A percentile compares a stretch with the other conserved stretches of the same genome.
These are phyloP conservation scores for Luvunga scandens DNA, from an alignment of 345 rosid genomes.

Conservation along the genomic window DNA sequence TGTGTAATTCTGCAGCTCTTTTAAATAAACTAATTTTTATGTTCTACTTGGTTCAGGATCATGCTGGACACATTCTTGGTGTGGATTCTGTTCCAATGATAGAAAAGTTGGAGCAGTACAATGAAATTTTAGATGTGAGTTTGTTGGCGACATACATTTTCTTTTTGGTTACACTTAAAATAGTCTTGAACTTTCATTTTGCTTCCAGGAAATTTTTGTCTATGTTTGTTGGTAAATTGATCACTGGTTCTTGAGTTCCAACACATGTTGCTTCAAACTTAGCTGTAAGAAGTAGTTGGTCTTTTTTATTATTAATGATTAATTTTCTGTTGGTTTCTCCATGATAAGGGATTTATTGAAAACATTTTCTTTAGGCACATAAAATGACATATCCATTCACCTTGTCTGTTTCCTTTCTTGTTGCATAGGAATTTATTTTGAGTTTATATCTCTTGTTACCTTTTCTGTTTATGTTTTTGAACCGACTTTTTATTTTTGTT, in stretches of 20 bases:
- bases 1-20: background rate
- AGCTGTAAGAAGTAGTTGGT: background rate
- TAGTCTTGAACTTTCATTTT: background rate
- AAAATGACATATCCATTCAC: background rate
- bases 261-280: background rate
- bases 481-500: conserved; percentile 5
- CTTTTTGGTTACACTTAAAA: background rate
- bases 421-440: background rate
- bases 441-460: background rate
- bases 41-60: conserved; percentile 57
- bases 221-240: background rate
- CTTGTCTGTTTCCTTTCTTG: conserved; percentile 4
- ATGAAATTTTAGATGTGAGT: conserved; percentile 67
- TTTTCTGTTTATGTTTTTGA: conserved; percentile 2
- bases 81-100: conserved; percentile 85
- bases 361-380: conserved; percentile 1
- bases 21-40: conserved; percentile 6
- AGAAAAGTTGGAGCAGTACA: conserved; percentile 85
- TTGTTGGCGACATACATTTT: conserved; percentile 16
- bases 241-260: background rate
- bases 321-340: background rate
- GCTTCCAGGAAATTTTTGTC: background rate
- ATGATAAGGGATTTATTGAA: conserved; percentile 1
- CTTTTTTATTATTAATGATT: background rate
- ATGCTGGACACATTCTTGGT: conserved; percentile 91